Percentiles rank a stretch among this genome's conserved stretches.
These are phyloP conservation scores for Cucumis cinereus DNA, from an alignment of 306 rosid genomes.

Conservation along the genomic window DNA sequence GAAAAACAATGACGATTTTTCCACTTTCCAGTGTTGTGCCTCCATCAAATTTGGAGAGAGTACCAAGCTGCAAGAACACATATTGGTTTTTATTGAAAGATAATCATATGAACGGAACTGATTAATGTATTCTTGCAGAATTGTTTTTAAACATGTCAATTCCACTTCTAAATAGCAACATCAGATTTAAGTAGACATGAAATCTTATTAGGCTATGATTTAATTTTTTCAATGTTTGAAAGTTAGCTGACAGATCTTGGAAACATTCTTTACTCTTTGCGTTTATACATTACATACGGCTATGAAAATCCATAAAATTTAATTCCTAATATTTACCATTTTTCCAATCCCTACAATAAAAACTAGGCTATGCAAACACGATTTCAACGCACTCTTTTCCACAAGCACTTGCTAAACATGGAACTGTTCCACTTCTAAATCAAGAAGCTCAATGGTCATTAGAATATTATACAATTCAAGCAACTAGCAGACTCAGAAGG, in stretches of 20 bases:
- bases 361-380: neutral
- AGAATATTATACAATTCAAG: neutral
- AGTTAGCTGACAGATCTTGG: neutral
- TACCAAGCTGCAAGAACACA: conserved; percentile 19
- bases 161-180: neutral
- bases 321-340: neutral
- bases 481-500: neutral
- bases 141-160: neutral
- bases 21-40: conserved; percentile 7
- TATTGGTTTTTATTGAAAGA: neutral
- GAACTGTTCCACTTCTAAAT: conserved; percentile 22
- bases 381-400: neutral
- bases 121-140: neutral
- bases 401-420: conserved; percentile 15
- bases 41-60: conserved; percentile 32
- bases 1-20: conserved; percentile 20
- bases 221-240: neutral
- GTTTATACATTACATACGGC: neutral
- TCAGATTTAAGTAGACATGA: neutral
- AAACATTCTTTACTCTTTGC: neutral
- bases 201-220: neutral
- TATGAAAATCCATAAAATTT: neutral
- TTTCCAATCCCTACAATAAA: neutral
- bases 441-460: too few relatives aligned
- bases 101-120: neutral